phyloP scores from a whole-genome alignment of 2,329 filamentous ascomycete genomes.

The Myriangium duriaei region DNA sequence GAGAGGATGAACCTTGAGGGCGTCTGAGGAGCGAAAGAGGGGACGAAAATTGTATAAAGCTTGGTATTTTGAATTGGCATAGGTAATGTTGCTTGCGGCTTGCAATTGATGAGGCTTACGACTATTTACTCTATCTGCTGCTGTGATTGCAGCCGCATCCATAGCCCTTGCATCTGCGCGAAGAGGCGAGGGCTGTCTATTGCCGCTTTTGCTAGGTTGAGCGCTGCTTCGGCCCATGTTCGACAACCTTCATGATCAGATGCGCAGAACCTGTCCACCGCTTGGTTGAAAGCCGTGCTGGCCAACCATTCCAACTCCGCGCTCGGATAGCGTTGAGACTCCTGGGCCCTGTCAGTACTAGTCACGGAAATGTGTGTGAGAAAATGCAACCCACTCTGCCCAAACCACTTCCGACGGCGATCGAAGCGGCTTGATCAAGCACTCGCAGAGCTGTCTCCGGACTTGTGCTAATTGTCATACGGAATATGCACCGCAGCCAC shows the following conservation, averaged over 20 bases:
- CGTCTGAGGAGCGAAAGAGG: neutral
- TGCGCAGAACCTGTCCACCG: conserved; percentile 50
- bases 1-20: conserved; percentile 7
- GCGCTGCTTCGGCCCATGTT: conserved; percentile 50
- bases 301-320: conserved; percentile 68
- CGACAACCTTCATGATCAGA: conserved; percentile 44
- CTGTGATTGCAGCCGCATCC: conserved; percentile 13
- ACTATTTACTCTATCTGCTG: neutral
- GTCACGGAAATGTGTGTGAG: neutral
- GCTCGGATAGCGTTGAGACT: conserved; percentile 40
- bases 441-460: conserved; percentile 34
- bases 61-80: no score
- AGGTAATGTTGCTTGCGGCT: no score
- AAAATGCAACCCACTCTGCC: conserved; percentile 2
- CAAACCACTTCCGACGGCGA: conserved; percentile 32
- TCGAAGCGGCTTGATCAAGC: conserved; percentile 48
- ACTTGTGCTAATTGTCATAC: conserved; percentile 29
- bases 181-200: conserved; percentile 36
- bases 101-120: no score
- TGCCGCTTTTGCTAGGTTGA: conserved; percentile 48
- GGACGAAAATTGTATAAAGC: neutral
- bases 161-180: conserved; percentile 26
- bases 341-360: neutral
- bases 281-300: conserved; percentile 55
- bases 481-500: conserved; percentile 47